phyloP scores from a whole-genome alignment of 495 filamentous ascomycete species.

The Poronia punctata region DNA sequence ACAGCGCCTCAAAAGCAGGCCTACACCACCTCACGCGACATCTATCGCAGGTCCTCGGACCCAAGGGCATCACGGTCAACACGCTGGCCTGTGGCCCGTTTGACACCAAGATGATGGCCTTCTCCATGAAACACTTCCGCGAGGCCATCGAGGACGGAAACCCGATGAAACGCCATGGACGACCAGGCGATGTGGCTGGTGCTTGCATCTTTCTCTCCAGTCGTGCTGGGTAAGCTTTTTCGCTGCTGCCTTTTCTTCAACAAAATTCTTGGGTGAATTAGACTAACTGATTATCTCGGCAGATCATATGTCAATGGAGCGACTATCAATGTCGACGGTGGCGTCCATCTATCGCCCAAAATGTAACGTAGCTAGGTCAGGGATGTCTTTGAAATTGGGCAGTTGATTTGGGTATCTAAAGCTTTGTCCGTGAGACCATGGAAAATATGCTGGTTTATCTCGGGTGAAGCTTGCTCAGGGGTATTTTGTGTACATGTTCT shows the following conservation, averaged over 20 bases:
- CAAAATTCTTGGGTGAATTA: neutral
- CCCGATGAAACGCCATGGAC: conserved; percentile 67
- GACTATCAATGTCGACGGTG: conserved; percentile 68
- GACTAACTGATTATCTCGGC: neutral
- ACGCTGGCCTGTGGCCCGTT: conserved; percentile 73
- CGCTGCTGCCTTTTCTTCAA: neutral
- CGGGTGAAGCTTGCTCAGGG: neutral
- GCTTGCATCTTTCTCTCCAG: conserved; percentile 68
- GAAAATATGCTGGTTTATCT: neutral
- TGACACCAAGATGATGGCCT: conserved; percentile 78
- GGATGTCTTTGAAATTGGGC: neutral
- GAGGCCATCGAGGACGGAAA: conserved; percentile 57
- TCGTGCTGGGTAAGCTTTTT: conserved; percentile 47
- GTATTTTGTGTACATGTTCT: neutral
- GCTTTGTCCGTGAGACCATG: neutral
- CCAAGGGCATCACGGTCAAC: conserved; percentile 62
- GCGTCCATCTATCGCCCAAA: conserved; percentile 32
- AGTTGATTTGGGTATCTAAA: conserved; percentile 1
- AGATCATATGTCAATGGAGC: conserved; percentile 66
- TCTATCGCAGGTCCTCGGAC: conserved; percentile 62
- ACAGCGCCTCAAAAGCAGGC: conserved; percentile 66
- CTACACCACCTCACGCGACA: conserved; percentile 63
- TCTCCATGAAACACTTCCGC: conserved; percentile 53
- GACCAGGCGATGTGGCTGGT: conserved; percentile 66
- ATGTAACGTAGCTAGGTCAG: too few species aligned